Base-by-base conservation (phyloP, 2,329 filamentous ascomycete genomes). In the Ophiostoma piceae region DNA sequence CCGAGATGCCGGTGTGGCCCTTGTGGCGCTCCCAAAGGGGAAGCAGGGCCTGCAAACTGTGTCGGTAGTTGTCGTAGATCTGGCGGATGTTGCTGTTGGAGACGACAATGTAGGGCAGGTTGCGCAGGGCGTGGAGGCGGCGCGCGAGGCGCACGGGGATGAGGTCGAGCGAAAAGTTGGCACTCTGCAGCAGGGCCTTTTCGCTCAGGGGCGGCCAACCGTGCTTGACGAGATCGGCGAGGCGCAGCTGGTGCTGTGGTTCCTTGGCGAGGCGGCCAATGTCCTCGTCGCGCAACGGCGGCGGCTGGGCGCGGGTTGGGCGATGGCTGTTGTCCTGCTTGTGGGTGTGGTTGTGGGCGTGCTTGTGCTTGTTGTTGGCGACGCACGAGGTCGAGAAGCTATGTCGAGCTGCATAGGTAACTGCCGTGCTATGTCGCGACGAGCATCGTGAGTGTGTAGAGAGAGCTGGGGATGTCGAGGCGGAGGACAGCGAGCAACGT, bases 51-150 rank as follows among this genome's bases (percentile, higher is more conserved):
- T 92, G 94, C 26, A 99, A 83, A 2, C 93, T 97, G 79, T 97
- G 94, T 64, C 96, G 84, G 79, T 99, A 99, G 80, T 97, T 98
- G 79, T 92, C 89, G 83, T 98, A 97, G 74, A 99, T 99, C 76
- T 90, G 90, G 35, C 90, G 91, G 74, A 99, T 93, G 78, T 97
- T 92, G 0, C 93, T 92, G 78, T 99, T 98, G n/a, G 94, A 94
- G 35, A 99, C 95, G 69, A 99, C 94, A 73, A 99, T 98, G 79
- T 94, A 99, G 0, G 95, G 95, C 9, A 99, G 87, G 77, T 96
- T 97, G 73, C 94, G 90, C 22, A 99, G 84, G 62, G 93, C 92
- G 78, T 97, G 92, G 73, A 99, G 96, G 70, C 95, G 92, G 78
- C 96, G 92, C 35, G 95, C 95, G 35, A 99, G 88, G 51, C 95